phyloP scores from a whole-genome alignment of 2,329 filamentous ascomycete species.

The Curvularia eragrostidis region DNA sequence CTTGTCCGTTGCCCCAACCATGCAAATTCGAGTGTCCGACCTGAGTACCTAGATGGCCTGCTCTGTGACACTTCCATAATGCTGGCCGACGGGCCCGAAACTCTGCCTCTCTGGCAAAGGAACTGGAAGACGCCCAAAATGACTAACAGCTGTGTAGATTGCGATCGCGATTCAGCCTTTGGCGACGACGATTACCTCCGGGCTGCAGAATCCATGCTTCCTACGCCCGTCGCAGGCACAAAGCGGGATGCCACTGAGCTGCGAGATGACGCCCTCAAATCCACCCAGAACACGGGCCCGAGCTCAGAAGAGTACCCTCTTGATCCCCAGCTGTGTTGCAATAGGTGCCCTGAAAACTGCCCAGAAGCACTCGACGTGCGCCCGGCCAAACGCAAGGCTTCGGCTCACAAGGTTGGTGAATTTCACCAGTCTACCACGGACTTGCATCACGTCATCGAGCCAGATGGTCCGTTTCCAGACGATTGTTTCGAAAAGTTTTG shows the following conservation, averaged over 20 bases:
- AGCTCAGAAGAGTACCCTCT: constrained; percentile 19
- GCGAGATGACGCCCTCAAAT: constrained; percentile 24
- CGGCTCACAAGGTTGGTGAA: constrained; percentile 39
- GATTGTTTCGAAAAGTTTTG: constrained; percentile 47
- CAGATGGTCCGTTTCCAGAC: constrained; percentile 44
- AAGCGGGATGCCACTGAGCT: constrained; percentile 41
- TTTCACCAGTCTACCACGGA: constrained; percentile 35
- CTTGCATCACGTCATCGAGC: constrained; percentile 20
- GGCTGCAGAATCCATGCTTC: constrained; percentile 37
- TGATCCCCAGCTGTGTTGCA: constrained; percentile 32
- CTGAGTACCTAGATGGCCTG: constrained; percentile 18
- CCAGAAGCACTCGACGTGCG: constrained; percentile 29
- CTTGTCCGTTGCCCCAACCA: not conserved
- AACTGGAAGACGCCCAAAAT: constrained; percentile 25
- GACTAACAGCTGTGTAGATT: constrained; percentile 40
- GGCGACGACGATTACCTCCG: constrained; percentile 39
- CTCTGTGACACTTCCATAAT: constrained; percentile 12
- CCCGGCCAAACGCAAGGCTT: constrained; percentile 45
- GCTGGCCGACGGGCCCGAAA: constrained; percentile 2
- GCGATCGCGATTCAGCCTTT: constrained; percentile 43
- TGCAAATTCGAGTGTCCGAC: constrained; percentile 6
- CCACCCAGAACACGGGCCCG: constrained; percentile 22
- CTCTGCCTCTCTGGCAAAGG: constrained; percentile 7
- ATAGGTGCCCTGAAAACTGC: constrained; percentile 35
- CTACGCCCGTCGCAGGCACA: constrained; percentile 37